phyloP scores from a whole-genome alignment of 129 eudicot species.

The Flaveria trinervia region DNA sequence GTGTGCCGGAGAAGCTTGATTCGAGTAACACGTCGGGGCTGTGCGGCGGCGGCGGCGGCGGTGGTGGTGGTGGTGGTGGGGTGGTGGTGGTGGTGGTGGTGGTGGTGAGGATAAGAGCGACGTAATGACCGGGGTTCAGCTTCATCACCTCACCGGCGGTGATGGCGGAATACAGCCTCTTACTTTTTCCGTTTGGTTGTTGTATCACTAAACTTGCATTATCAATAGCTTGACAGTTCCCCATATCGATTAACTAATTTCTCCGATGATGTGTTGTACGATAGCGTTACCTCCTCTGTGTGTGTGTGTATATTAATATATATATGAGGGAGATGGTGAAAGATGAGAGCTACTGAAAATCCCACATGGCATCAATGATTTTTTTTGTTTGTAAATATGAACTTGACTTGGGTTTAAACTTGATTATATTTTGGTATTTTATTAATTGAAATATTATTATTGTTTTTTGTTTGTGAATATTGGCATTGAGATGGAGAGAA shows the following conservation, averaged over 20 bases:
- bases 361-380: conserved; percentile 37
- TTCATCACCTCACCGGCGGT: conserved; percentile 82
- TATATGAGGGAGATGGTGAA: conserved; percentile 25
- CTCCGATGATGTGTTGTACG: no score
- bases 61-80: conserved; percentile 10
- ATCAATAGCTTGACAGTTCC: conserved; percentile 97
- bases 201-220: conserved; percentile 76
- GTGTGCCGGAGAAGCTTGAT: conserved; percentile 81
- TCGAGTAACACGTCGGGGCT: conserved; percentile 67
- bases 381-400: not conserved
- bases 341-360: conserved; percentile 18
- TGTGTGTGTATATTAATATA: not conserved
- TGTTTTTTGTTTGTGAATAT: not conserved
- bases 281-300: no score
- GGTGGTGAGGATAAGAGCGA: conserved; percentile 92
- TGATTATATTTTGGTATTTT: not conserved
- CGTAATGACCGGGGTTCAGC: conserved; percentile 85
- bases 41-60: no score
- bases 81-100: conserved; percentile 76
- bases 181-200: conserved; percentile 74
- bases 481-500: not conserved
- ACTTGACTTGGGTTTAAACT: not conserved
- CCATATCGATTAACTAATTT: conserved; percentile 42
- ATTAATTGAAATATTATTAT: not conserved
- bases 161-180: conserved; percentile 50